Evolutionary conservation across 805 yeast species (phyloP).

Genomic region (Candida ovalis): DNA sequence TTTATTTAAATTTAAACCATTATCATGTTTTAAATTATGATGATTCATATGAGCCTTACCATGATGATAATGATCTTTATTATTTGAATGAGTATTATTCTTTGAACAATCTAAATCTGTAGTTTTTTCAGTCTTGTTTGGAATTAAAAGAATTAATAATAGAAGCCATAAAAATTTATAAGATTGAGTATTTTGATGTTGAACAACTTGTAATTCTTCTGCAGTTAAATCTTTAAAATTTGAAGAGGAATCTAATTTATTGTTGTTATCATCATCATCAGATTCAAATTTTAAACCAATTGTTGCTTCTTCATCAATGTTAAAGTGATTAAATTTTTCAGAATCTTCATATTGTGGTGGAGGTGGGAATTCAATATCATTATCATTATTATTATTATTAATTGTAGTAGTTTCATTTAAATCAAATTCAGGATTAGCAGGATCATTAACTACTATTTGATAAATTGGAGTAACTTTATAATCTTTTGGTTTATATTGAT

Average conservation of each 20-base stretch:
- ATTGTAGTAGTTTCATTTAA: not conserved
- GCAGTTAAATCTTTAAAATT: no score
- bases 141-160: no score
- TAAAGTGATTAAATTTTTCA: not conserved
- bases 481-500: slow-evolving; percentile 29
- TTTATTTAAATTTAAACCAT: no score
- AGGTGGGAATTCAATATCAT: not conserved
- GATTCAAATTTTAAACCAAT: not conserved
- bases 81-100: no score
- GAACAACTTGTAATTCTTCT: no score
- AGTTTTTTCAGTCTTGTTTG: no score
- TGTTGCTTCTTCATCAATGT: not conserved
- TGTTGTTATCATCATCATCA: not conserved
- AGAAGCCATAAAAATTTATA: no score
- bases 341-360: not conserved
- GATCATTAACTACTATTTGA: not conserved
- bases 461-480: slow-evolving; percentile 27
- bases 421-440: not conserved
- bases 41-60: no score
- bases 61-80: no score
- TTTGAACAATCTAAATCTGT: no score
- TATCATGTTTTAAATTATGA: no score
- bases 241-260: not conserved
- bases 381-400: not conserved
- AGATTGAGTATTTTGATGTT: no score